Evolutionary conservation across 306 rosid genomes (phyloP), one percentile per base, ranked within the genome.

Genomic region (Trichosanthes cucumerina): DNA sequence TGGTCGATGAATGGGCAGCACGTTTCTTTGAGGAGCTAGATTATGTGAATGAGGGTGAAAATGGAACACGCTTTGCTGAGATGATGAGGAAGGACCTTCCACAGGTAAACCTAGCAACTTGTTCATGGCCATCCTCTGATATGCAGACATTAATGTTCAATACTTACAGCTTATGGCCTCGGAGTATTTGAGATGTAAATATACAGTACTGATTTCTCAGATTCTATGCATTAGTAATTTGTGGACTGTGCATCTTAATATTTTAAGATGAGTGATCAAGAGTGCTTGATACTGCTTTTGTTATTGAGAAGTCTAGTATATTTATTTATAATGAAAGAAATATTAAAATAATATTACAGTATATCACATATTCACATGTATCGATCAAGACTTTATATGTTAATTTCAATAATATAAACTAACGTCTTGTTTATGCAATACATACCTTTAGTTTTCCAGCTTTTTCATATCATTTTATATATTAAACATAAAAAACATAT

Each of bases 1-100:
- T 95, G 85, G 98, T 95, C 77, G 98, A 95, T 83, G 98, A 95
- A 83, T 92, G 98, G 97, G 98, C 98, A 38, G 93, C 98, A 81
- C 91, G 98, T 72, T 95, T 95, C 79, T 95, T 95, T 87, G 98
- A 95, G 82, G 98, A 95, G 89, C 81, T 95, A 57, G 98, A 95
- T 85, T 95, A 95, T 82, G 85, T 95, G 78, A 92, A 85, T 87
- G 98, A 95, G 85, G 98, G 98, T 85, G 92, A 92, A 88, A 94
- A 94, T 85, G 98, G 98, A 82, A 83, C 79, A 80, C 77, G 79
- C 63, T 94, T 94, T 84, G 93, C 97, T 79, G 98, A 94, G 83
- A 89, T 92, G 98, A 92, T 94, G 98, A 92, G 76, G 86, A 90
- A 89, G 88, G 98, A 94, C 86, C 90, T 94, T 83, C 98, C 98